Conservation (phyloP, 2,329 filamentous ascomycete species). For the Trichoderma arundinaceum region DNA sequence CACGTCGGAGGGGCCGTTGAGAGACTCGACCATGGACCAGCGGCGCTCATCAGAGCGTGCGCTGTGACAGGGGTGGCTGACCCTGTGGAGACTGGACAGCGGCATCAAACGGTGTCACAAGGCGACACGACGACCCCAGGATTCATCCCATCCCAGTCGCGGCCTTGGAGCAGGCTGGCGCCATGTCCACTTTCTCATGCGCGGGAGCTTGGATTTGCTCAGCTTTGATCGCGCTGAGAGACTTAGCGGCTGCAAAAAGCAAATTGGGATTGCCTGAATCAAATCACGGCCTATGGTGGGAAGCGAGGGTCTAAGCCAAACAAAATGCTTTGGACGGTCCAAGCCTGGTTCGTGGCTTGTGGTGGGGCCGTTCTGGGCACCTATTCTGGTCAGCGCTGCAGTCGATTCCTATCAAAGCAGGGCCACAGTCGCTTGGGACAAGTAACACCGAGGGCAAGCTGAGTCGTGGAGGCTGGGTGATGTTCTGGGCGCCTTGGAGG, state of each 20-base stretch:
- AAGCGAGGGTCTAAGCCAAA: slow-evolving; percentile 22
- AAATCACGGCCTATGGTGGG: slow-evolving; percentile 1
- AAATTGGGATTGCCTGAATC: slow-evolving; percentile 13
- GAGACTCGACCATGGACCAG: slow-evolving; percentile 29
- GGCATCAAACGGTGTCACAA: slow-evolving; percentile 35
- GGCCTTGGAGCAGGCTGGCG: slow-evolving; percentile 14
- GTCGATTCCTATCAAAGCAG: slow-evolving; percentile 27
- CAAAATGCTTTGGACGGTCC: slow-evolving; percentile 20
- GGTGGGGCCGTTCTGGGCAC: slow-evolving; percentile 35
- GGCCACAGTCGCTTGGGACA: neutral
- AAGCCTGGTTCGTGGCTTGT: slow-evolving; percentile 31
- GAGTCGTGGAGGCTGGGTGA: neutral
- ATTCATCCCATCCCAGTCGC: slow-evolving; percentile 28
- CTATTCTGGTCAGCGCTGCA: slow-evolving; percentile 31
- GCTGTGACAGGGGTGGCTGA: slow-evolving; percentile 35
- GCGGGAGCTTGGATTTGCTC: slow-evolving; percentile 15
- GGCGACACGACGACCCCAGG: slow-evolving; percentile 33
- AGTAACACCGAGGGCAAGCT: slow-evolving; percentile 30
- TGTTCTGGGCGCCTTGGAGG: neutral
- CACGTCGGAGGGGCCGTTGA: slow-evolving; percentile 30
- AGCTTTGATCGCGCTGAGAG: slow-evolving; percentile 22
- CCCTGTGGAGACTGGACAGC: slow-evolving; percentile 33
- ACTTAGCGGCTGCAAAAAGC: slow-evolving; percentile 22
- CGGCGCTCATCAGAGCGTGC: slow-evolving; percentile 33
- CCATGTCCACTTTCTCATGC: slow-evolving; percentile 14